These are phyloP conservation scores for Plectosphaerella sp. DNA, from an alignment of 2,329 filamentous ascomycete genomes.

Conservation along the genomic window DNA sequence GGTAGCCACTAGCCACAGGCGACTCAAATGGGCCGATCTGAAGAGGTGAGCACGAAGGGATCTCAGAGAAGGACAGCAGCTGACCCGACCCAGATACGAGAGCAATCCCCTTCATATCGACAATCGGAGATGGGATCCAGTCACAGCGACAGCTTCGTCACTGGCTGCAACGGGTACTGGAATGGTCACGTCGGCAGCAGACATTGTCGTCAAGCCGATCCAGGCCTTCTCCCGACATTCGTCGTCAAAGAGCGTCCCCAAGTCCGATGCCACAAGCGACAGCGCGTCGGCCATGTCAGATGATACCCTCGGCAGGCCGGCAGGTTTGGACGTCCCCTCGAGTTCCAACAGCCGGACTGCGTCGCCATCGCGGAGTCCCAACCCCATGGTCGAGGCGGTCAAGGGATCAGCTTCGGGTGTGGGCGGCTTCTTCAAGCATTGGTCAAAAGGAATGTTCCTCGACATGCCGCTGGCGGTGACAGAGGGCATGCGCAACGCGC, in stretches of 20 bases:
- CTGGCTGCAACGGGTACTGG: constrained; percentile 6
- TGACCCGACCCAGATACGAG: constrained; percentile 28
- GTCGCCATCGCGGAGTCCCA: background rate
- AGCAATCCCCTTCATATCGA: constrained; percentile 28
- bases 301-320: background rate
- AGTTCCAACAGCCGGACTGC: background rate
- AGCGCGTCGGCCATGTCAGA: background rate
- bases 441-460: constrained; percentile 32
- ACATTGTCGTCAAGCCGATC: constrained; percentile 14
- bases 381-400: constrained; percentile 4
- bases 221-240: constrained; percentile 7
- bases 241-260: background rate
- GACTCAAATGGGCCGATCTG: constrained; percentile 34
- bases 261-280: background rate
- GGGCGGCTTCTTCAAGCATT: constrained; percentile 32
- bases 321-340: background rate
- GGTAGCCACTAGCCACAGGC: constrained; percentile 45
- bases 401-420: constrained; percentile 11
- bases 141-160: constrained; percentile 18
- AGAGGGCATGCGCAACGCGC: constrained; percentile 49
- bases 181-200: constrained; percentile 9
- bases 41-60: constrained; percentile 14
- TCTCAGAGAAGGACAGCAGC: constrained; percentile 34
- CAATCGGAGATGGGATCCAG: constrained; percentile 25
- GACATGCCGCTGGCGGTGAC: constrained; percentile 43